Evolutionary conservation across 2,329 filamentous ascomycete genomes (phyloP).

Genomic region (Fusarium devonianum): DNA sequence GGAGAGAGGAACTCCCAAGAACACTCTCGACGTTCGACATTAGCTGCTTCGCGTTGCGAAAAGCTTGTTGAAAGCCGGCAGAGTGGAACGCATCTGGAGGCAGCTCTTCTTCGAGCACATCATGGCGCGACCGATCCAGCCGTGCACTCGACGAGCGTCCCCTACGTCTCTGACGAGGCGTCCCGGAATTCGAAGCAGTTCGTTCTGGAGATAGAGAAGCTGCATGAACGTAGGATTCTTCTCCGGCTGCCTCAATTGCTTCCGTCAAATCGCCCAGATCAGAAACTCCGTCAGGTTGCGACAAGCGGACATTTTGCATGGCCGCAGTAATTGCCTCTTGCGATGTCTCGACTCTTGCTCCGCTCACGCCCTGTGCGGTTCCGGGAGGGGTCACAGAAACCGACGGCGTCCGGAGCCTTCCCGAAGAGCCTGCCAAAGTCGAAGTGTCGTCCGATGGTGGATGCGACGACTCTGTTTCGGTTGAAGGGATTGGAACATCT

Average conservation of each 20-base stretch:
- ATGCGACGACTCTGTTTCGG: conserved; percentile 9
- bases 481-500: conserved; percentile 26
- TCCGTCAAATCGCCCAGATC: conserved; percentile 3
- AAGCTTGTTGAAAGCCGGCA: conserved; percentile 45
- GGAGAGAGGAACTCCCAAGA: conserved; percentile 47
- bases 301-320: conserved; percentile 15
- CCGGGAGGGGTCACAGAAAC: conserved; percentile 20
- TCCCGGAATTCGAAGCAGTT: not conserved
- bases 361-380: not conserved
- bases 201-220: conserved; percentile 22
- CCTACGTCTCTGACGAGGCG: conserved; percentile 8
- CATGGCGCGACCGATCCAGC: conserved; percentile 12
- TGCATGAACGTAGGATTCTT: conserved; percentile 10
- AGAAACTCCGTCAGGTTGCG: conserved; percentile 1
- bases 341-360: not conserved
- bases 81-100: conserved; percentile 48
- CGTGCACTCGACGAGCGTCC: conserved; percentile 20
- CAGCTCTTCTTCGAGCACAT: conserved; percentile 44
- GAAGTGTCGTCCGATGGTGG: not conserved
- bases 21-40: conserved; percentile 43
- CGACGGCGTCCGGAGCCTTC: conserved; percentile 23
- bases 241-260: conserved; percentile 14
- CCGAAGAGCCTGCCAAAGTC: not conserved
- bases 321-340: conserved; percentile 2
- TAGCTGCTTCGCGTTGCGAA: conserved; percentile 45